Evolutionary conservation across 192 early-diverging fungal species (phyloP).

Genomic region (Entophlyctis luteolus): DNA sequence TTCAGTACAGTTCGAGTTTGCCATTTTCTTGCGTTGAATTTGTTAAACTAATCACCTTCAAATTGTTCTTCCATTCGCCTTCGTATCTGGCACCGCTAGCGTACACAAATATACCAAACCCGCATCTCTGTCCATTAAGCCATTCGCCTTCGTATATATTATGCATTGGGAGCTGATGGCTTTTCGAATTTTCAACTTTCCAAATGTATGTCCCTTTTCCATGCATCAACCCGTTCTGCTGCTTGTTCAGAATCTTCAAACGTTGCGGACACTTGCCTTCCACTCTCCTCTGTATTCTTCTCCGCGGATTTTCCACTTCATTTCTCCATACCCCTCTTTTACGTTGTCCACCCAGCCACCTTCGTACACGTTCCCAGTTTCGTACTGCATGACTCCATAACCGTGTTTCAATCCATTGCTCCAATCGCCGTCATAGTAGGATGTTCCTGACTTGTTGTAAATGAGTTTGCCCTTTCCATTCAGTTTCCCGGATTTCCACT

Average conservation of each 20-base stretch:
- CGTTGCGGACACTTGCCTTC: slow-evolving; percentile 32
- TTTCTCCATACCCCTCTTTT: slow-evolving; percentile 46
- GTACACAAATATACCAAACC: slow-evolving; percentile 49
- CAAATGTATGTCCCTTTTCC: slow-evolving; percentile 51
- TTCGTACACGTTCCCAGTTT: slow-evolving; percentile 51
- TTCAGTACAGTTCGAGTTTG: background rate
- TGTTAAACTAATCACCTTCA: slow-evolving; percentile 31
- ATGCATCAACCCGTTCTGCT: slow-evolving; percentile 42
- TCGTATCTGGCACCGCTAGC: slow-evolving; percentile 48
- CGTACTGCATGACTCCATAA: slow-evolving; percentile 47
- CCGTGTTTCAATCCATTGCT: slow-evolving; percentile 44
- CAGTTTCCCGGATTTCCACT: slow-evolving; percentile 46
- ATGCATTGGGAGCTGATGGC: slow-evolving; percentile 43
- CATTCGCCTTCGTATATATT: slow-evolving; percentile 52
- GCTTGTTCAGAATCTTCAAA: background rate
- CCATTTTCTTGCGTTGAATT: background rate
- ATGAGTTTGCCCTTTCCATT: slow-evolving; percentile 37
- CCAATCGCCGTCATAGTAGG: slow-evolving; percentile 43
- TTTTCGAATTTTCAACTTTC: slow-evolving; percentile 16
- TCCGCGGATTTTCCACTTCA: slow-evolving; percentile 44
- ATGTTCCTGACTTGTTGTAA: slow-evolving; percentile 21
- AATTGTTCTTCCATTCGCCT: slow-evolving; percentile 53
- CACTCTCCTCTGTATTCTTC: slow-evolving; percentile 52
- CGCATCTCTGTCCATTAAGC: slow-evolving; percentile 44
- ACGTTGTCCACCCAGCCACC: slow-evolving; percentile 50